A percentile compares a stretch with the other conserved stretches of the same genome.
These are phyloP conservation scores for Backusella liffmaniae DNA, from an alignment of 192 early-diverging fungal genomes.

Conservation along the genomic window DNA sequence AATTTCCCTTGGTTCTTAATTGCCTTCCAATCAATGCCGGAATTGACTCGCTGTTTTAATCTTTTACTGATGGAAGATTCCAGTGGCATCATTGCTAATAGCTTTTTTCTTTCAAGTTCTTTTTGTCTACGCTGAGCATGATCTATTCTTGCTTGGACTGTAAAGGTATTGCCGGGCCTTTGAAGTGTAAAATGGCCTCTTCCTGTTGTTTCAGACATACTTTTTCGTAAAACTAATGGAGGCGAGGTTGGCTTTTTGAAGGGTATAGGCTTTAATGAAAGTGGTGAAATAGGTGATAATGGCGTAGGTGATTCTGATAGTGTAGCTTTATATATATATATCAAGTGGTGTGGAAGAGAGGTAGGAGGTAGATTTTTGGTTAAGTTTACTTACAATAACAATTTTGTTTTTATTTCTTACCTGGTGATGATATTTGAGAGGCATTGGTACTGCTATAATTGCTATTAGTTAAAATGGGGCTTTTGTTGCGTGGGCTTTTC, in stretches of 20 bases:
- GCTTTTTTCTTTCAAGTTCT: not conserved
- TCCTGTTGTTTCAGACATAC: slow-evolving; percentile 4
- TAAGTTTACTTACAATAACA: not conserved
- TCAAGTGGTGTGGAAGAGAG: not conserved
- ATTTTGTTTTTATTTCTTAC: not conserved
- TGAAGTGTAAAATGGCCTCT: not conserved
- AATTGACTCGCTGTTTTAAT: not conserved
- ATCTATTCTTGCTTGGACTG: not conserved
- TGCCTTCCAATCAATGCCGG: not conserved
- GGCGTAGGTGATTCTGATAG: not conserved
- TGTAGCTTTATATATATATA: not conserved
- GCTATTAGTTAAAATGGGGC: not conserved
- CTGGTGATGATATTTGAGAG: not conserved
- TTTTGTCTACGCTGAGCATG: not conserved
- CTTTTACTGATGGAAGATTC: not conserved
- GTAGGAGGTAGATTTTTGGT: not conserved
- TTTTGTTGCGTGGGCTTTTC: not conserved
- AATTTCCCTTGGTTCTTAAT: not conserved
- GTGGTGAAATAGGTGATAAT: not conserved
- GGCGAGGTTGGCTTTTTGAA: not conserved
- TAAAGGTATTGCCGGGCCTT: not conserved
- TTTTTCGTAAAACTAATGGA: not conserved
- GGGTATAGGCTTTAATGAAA: not conserved
- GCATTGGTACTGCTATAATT: not conserved
- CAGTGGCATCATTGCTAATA: not conserved